Base-by-base conservation (phyloP, 2,329 filamentous ascomycete genomes). In the Macroventuria anomochaeta region DNA sequence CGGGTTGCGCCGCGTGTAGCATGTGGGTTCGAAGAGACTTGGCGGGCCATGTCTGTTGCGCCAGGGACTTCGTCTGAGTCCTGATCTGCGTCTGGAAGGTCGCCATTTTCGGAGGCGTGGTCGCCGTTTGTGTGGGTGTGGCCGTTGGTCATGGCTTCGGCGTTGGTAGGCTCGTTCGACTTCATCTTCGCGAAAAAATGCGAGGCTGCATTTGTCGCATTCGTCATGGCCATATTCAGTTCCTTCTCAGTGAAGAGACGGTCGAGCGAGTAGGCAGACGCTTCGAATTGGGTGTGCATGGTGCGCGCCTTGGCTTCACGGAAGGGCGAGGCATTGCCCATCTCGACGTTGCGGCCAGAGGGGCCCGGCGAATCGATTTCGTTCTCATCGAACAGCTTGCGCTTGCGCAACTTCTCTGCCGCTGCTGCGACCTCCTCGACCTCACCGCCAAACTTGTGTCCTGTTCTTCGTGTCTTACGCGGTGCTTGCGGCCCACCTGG, bases 181-280 rank as follows among this genome's bases (percentile, higher is more conserved):
- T 75, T 72, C 65, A 82, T 82, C 50, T 83, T 83, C 49, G 83
- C 79, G 70, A 88, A 86, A 72, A 81, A 80, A 55, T 80, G 72
- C 32, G 82, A 79, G 0, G 86, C 82, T 5, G 84, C 85, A 25
- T 83, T 77, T 43, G 85, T 83, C 3, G 85, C 85, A 38, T 81
- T 80, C 62, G 86, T 85, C 55, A 84, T 85, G 49, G 85, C 83
- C 69, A 84, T 77, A 44, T 81, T 81, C 46, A 88, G 79, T 70
- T 88, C 85, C 74, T 87, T 88, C 57, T 88, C 85, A 3, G 84
- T 88, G 67, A 88, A 88, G 13, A 88, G 77, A n/a, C 81, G 80
- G 50, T 87, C 81, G 51, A 88, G 80, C 7, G 83, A 85, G 72
- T 86, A 87, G 4, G 81, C 77, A 1, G 84, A 78, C 7, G 83